Base-by-base conservation (phyloP, 2,329 filamentous ascomycete species). In the Aspergillus vadensis region DNA sequence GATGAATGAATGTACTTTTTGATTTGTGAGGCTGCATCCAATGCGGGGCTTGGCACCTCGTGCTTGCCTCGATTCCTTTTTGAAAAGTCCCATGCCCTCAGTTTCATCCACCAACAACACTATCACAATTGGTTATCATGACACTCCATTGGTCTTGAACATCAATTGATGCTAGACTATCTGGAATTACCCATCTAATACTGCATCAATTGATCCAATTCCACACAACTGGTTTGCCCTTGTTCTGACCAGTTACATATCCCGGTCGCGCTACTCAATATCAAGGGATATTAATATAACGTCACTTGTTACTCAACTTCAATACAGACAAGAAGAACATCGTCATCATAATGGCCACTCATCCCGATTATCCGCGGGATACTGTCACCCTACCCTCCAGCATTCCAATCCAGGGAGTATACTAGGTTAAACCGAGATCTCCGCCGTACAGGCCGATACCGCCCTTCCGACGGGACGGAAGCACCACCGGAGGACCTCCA, bases 391-490 rank as follows among this genome's bases (percentile, higher is more conserved):
- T 36, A 12, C 32, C 0, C 4, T 36, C 32, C 2, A 36, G 4
- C 32, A 36, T 36, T 36, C 32, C 32, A 36, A 6, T 36, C 12
- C 12, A 14, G 32, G 32, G 4, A 6, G 12, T 2, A 36, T 36
- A n/a, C n/a, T n/a, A 12, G 12, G 6, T 7, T 27, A 12, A 27
- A 14, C 14, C 44, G 44, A 15, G 14, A 7, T 27, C 44, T 23
- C 44, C 44, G 44, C 39, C n/a, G n/a, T 19, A n/a, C 21, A 23
- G 6, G 47, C 47, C 47, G 47, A 50, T 50, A 50, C 47, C 47
- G 47, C 47, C 47, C 39, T 30, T 47, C 53, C 53, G 53, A 32
- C 53, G 53, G 53, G 53, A 55, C 53, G 53, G 53, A 47, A 55
- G 25, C 23, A 55, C 53, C 19, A 30, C 52, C 38, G 32, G 51